Evolutionary conservation across 192 early-diverging fungal genomes (phyloP), one percentile per base, ranked within the genome.

Genomic region (Phycomyces nitens): DNA sequence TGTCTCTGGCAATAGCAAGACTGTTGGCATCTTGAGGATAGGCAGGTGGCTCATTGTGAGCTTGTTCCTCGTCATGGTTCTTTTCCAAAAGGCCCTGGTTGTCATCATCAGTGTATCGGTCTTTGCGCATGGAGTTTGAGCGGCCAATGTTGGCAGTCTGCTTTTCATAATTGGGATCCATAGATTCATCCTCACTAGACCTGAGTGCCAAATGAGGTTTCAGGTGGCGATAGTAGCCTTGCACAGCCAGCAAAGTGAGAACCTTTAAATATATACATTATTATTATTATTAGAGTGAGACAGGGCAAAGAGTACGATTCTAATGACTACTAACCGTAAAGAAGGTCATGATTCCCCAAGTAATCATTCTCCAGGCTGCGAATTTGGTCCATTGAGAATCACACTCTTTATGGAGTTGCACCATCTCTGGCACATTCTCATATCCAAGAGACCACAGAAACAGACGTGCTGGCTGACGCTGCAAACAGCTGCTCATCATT

Each of bases 401-500:
- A 29, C 63, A 65, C 0, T 10, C 3, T 40, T 24, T 15, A 21
- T 20, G 23, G 4, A 54, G n/a, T 12, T 47, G 2, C 2, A 41
- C 0, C 53, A 57, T 56, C 29, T 34, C 29, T 38, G 49, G 14
- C 11, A 44, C 26, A 18, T 47, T 38, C 6, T 65, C 18, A 50
- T 50, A 47, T 2, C 43, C 20, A 38, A 21, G 20, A 21, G 53
- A 50, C 63, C 63, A 65, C 53, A 53, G 40, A 57, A 65, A 65
- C n/a, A 22, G 26, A 14, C 55, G 27, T 0, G 43, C 14, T 7
- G 27, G 27, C 43, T 65, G 63, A 42, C 63, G 24, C 22, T 68
- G 66, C 3, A 68, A 38, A 53, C 66, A 68, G 1, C 57, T 27
- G 16, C 53, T 40, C 52, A 68, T 49, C 21, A 68, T 12, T 0